phyloP scores from a whole-genome alignment of 2,329 filamentous ascomycete genomes.

The Hymenotorrendiella dingleyae region DNA sequence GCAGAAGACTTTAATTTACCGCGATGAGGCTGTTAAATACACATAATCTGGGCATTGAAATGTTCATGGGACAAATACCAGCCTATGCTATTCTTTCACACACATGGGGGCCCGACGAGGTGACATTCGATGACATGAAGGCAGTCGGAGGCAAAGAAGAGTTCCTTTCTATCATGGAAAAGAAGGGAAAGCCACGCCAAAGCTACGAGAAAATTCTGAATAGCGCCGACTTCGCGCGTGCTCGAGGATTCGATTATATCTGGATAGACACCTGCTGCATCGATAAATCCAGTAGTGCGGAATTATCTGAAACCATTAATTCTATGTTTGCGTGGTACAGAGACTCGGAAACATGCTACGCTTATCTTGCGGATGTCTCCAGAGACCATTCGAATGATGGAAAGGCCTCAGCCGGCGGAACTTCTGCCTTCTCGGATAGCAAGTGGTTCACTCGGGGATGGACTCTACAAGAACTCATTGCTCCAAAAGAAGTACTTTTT shows the following conservation, averaged over 20 bases:
- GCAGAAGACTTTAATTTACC: too few species aligned
- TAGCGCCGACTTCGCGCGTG: background rate
- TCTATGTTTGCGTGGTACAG: constrained; percentile 1
- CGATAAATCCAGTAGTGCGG: constrained; percentile 1
- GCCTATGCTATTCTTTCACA: constrained; percentile 31
- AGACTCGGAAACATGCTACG: background rate
- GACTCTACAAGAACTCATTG: background rate
- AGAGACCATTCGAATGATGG: too few species aligned
- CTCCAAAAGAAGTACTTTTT: background rate
- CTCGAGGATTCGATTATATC: background rate
- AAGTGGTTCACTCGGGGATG: background rate
- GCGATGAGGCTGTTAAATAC: too few species aligned
- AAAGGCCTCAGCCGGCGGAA: background rate
- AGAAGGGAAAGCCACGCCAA: too few species aligned
- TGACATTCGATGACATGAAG: constrained; percentile 22
- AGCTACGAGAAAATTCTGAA: background rate
- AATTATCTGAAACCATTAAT: background rate
- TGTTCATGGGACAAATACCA: too few species aligned
- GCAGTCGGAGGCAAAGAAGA: background rate
- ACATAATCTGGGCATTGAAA: too few species aligned
- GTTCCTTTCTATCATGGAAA: too few species aligned
- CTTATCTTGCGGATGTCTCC: background rate
- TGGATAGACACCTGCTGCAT: background rate
- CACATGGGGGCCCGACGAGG: constrained; percentile 28
- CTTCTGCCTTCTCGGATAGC: background rate